phyloP scores from a whole-genome alignment of 495 filamentous ascomycete genomes.

The Podospora didyma region DNA sequence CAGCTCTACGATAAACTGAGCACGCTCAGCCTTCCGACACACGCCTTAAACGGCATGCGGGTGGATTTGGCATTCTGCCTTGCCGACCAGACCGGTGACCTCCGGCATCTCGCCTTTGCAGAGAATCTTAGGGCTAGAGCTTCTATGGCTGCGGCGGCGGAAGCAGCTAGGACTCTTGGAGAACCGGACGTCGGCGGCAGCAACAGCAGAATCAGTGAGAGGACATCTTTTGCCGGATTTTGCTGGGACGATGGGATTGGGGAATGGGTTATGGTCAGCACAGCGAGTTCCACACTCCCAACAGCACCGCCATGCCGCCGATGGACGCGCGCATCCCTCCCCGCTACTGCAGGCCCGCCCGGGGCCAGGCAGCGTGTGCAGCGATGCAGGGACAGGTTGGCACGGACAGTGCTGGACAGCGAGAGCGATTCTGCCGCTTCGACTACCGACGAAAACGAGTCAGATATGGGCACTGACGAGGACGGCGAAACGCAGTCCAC shows the following conservation, averaged over 20 bases:
- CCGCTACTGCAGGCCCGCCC: not conserved
- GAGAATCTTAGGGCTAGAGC: conserved; percentile 28
- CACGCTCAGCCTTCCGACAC: conserved; percentile 13
- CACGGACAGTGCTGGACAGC: not conserved
- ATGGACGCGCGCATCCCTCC: no score
- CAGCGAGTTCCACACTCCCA: not conserved
- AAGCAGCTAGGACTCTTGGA: not conserved
- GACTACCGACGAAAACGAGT: not conserved
- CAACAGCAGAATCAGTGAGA: not conserved
- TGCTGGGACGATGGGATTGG: conserved; percentile 50
- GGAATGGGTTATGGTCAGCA: conserved; percentile 42
- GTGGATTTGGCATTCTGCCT: conserved; percentile 35
- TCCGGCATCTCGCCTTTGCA: conserved; percentile 40
- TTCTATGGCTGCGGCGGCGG: not conserved
- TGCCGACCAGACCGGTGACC: conserved; percentile 38
- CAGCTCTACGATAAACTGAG: conserved; percentile 24
- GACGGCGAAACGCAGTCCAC: not conserved
- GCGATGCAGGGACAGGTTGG: not conserved
- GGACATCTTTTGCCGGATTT: conserved; percentile 30
- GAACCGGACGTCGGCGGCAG: not conserved
- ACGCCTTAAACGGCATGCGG: conserved; percentile 17
- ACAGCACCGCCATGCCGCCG: not conserved
- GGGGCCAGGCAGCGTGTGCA: not conserved
- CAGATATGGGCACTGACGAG: not conserved
- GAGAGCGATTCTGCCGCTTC: not conserved